Percentiles rank a stretch among this genome's conserved stretches.
phyloP scores from a whole-genome alignment of 2,329 filamentous ascomycete species.

The Onygenales sp. region DNA sequence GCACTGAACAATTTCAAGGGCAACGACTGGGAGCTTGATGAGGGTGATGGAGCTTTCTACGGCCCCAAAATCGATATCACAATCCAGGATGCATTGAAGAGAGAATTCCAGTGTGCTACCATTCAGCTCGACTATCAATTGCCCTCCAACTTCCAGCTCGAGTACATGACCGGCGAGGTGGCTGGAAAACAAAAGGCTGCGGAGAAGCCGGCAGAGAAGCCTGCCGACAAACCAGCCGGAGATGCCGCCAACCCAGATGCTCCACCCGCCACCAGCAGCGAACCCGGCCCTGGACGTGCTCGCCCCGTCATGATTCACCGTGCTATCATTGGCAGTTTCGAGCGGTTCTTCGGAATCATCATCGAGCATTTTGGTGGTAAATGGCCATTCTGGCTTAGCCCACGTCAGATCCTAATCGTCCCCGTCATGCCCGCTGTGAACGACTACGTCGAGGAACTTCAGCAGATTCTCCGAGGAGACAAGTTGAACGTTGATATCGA shows the following conservation, averaged over 20 bases:
- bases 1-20: constrained; percentile 71
- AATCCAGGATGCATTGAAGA: constrained; percentile 74
- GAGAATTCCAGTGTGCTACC: constrained; percentile 83
- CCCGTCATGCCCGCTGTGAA: constrained; percentile 42
- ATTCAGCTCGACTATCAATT: constrained; percentile 91
- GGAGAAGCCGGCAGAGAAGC: constrained; percentile 25
- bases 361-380: constrained; percentile 44
- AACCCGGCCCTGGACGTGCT: constrained; percentile 32
- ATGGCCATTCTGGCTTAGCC: constrained; percentile 45
- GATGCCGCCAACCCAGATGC: constrained; percentile 29
- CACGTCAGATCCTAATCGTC: constrained; percentile 41
- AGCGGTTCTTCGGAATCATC: constrained; percentile 42
- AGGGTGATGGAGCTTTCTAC: constrained; percentile 95
- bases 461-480: constrained; percentile 33
- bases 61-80: constrained; percentile 98
- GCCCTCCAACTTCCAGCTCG: constrained; percentile 74
- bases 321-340: constrained; percentile 42
- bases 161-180: constrained; percentile 68
- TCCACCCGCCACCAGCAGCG: constrained; percentile 22
- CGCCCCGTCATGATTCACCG: constrained; percentile 44
- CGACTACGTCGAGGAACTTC: constrained; percentile 40
- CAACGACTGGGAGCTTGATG: constrained; percentile 78
- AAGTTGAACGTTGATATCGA: constrained; percentile 41
- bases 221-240: constrained; percentile 33
- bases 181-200: constrained; percentile 31